These are phyloP conservation scores for Begonia loranthoides DNA, from an alignment of 306 rosid genomes.

Conservation along the genomic window DNA sequence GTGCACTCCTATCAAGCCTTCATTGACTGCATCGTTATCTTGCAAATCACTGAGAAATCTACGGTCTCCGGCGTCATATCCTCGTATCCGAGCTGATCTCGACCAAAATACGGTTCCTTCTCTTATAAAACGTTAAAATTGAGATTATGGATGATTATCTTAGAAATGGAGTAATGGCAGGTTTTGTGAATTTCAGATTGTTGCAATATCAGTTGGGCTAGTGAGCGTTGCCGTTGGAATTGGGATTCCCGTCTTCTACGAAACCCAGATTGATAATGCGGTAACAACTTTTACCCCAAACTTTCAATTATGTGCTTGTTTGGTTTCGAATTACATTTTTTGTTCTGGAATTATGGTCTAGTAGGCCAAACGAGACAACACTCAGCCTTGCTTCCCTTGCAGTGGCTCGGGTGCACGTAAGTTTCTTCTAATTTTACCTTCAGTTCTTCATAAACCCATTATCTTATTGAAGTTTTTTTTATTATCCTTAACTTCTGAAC, in stretches of 20 bases:
- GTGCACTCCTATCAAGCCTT: slow-evolving; percentile 40
- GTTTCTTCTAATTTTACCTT: slow-evolving; percentile 6
- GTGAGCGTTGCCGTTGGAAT: slow-evolving; percentile 72
- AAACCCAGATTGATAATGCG: slow-evolving; percentile 77
- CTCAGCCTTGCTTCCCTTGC: slow-evolving; percentile 94
- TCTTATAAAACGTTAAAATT: too few relatives aligned
- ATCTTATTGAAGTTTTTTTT: slow-evolving; percentile 4
- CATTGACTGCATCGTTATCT: slow-evolving; percentile 14
- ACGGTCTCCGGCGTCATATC: slow-evolving; percentile 45
- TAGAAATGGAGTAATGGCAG: too few relatives aligned
- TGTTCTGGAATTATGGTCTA: too few relatives aligned
- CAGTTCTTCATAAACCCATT: not conserved
- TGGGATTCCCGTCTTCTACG: slow-evolving; percentile 83
- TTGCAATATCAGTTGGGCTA: slow-evolving; percentile 75
- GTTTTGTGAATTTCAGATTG: slow-evolving; percentile 30
- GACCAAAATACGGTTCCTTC: too few relatives aligned
- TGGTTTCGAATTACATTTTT: too few relatives aligned
- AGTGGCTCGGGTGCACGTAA: slow-evolving; percentile 87
- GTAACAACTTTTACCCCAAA: slow-evolving; percentile 20
- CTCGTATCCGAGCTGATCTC: slow-evolving; percentile 69
- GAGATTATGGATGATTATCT: too few relatives aligned
- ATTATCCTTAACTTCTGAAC: too few relatives aligned
- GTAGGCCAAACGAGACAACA: slow-evolving; percentile 85
- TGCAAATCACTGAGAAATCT: slow-evolving; percentile 23
- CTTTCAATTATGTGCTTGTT: not conserved